Evolutionary conservation across 768 basidiomycete species (phyloP), one percentile per base, ranked within the genome.

Genomic region (Mycena rebaudengoi): DNA sequence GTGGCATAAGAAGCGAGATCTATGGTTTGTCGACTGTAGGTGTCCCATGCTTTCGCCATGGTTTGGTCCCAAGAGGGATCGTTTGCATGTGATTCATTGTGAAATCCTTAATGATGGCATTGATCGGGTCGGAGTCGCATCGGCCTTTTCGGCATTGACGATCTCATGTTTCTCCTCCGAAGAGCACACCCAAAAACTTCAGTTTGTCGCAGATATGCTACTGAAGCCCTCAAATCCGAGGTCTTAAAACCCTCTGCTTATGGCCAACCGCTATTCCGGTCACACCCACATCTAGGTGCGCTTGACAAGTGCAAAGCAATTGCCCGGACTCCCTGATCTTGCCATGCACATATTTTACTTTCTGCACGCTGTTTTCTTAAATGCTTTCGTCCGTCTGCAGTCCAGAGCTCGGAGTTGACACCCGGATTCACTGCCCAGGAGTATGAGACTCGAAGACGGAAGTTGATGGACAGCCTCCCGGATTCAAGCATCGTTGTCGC

Each of bases 231-330:
- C 4, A 65, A 70, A 48, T 60, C 65, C 1, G 51, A 62, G 13
- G 54, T 48, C 46, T n/a, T 61, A 8, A 96, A 95, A 75, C 94
- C 94, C 3, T 88, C 94, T 7, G 75, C 78, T 30, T 92, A 87
- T 69, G 95, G 95, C 0, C 96, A 97, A 73, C 94, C 96, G 0
- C 80, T 90, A 12, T 84, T 82, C 20, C 78, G 80, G 21, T 93
- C 93, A 0, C 96, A 98, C 74, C 91, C 95, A 1, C 94, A 97
- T 76, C 85, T 98, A 28, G 68, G 89, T 90, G 63, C 66, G 84
- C n/a, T n/a, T n/a, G n/a, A n/a, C n/a, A n/a, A n/a, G n/a, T n/a
- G n/a, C n/a, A n/a, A n/a, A n/a, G n/a, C n/a, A 52, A 41, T 49
- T 35, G 39, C 32, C n/a, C 26, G 37, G 23, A 35, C 50, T n/a